Conservation (phyloP, 139 green algal genomes). For the Penium margaritaceum region DNA sequence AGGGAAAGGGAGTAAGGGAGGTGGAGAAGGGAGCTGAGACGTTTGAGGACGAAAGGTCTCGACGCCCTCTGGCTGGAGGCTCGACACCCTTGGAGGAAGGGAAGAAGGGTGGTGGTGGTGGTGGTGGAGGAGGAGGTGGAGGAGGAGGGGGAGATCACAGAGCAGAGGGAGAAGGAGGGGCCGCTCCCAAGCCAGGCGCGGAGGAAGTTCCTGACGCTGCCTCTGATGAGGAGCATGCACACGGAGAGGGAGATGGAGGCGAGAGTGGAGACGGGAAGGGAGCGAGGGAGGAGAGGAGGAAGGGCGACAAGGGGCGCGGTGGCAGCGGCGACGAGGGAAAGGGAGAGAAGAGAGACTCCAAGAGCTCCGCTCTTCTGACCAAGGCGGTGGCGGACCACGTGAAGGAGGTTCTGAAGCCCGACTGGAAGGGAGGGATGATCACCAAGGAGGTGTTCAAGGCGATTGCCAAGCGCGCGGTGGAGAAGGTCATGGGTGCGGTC, state of each 20-base stretch:
- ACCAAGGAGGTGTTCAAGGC: slow-evolving; percentile 28
- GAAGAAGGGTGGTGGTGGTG: neutral
- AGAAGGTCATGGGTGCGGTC: slow-evolving; percentile 33
- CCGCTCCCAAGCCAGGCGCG: too few species aligned
- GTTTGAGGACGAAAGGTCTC: neutral
- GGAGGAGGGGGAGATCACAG: neutral
- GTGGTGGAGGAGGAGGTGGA: neutral
- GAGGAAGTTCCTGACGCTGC: neutral
- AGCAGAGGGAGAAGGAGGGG: neutral
- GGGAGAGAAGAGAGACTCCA: neutral
- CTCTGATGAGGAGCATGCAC: neutral
- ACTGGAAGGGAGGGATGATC: slow-evolving; percentile 21
- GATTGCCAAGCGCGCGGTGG: slow-evolving; percentile 38
- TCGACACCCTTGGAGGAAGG: too few species aligned
- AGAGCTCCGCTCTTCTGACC: slow-evolving; percentile 8
- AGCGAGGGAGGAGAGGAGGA: neutral
- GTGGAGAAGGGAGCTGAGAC: neutral
- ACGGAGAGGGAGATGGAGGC: neutral
- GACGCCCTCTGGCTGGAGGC: too few species aligned
- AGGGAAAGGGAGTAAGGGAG: neutral
- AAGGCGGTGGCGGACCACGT: slow-evolving; percentile 15
- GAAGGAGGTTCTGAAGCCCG: slow-evolving; percentile 26
- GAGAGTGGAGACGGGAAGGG: neutral
- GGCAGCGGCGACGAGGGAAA: neutral
- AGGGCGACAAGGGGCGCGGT: neutral